These are phyloP conservation scores for Mimosa pudica DNA, from an alignment of 306 rosid genomes.

Conservation along the genomic window DNA sequence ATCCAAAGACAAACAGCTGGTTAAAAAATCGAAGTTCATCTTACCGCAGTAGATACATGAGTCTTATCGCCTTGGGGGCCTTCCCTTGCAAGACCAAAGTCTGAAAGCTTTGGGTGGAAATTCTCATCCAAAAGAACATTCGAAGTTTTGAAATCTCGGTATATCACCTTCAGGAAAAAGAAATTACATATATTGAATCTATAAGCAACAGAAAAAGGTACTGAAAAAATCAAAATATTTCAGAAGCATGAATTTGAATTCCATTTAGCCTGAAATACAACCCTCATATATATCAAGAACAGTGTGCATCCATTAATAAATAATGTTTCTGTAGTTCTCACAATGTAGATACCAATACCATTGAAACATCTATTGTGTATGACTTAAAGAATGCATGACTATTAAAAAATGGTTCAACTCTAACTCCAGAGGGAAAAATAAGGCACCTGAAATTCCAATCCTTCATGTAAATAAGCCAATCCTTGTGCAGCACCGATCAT, in stretches of 20 bases:
- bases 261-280: not conserved
- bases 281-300: slow-evolving; percentile 1
- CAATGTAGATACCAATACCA: not conserved
- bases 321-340: not conserved
- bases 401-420: not conserved
- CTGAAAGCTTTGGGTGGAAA: slow-evolving; percentile 88
- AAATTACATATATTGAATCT: slow-evolving; percentile 7
- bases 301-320: not conserved
- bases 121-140: slow-evolving; percentile 74
- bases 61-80: slow-evolving; percentile 86
- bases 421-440: not conserved
- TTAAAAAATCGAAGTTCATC: slow-evolving; percentile 12
- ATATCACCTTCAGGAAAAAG: slow-evolving; percentile 64
- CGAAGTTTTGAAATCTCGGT: slow-evolving; percentile 93
- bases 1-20: not conserved
- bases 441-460: slow-evolving; percentile 81
- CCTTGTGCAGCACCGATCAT: slow-evolving; percentile 92
- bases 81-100: slow-evolving; percentile 98
- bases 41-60: slow-evolving; percentile 93
- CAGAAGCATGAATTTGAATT: not conserved
- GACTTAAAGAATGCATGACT: not conserved
- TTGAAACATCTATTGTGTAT: not conserved
- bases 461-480: slow-evolving; percentile 83
- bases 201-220: slow-evolving; percentile 36
- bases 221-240: not conserved